phyloP scores from a whole-genome alignment of 768 basidiomycete genomes.

The Strobilomyces dryophilus region DNA sequence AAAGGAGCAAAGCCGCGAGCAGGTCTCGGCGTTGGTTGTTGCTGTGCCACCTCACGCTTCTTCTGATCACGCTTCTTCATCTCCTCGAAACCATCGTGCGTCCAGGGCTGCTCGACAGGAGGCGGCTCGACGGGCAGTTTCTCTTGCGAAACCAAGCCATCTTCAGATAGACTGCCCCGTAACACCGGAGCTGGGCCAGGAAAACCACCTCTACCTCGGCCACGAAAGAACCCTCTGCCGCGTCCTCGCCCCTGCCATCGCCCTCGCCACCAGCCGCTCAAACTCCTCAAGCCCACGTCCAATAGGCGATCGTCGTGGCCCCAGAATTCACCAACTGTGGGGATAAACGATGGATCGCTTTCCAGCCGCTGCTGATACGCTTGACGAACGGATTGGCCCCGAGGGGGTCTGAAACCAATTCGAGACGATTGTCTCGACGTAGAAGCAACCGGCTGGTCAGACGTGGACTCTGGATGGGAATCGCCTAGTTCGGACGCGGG shows the following conservation, averaged over 20 bases:
- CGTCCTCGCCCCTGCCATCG: slow-evolving; percentile 70
- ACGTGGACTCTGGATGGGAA: slow-evolving; percentile 16
- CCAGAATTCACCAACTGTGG: slow-evolving; percentile 91
- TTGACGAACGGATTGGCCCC: slow-evolving; percentile 69
- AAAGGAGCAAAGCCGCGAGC: slow-evolving; percentile 34
- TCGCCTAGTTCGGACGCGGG: slow-evolving; percentile 14
- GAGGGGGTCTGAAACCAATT: slow-evolving; percentile 31
- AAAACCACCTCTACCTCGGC: slow-evolving; percentile 54
- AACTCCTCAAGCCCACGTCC: slow-evolving; percentile 74
- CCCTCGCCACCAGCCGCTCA: slow-evolving; percentile 87
- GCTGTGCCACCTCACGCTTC: slow-evolving; percentile 32
- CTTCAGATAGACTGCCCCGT: slow-evolving; percentile 18
- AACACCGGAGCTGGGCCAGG: slow-evolving; percentile 16
- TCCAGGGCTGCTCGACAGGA: slow-evolving; percentile 71
- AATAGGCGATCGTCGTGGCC: slow-evolving; percentile 89
- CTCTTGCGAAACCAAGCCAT: slow-evolving; percentile 15
- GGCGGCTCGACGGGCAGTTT: slow-evolving; percentile 35
- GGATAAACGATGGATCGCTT: slow-evolving; percentile 83
- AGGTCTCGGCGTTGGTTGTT: slow-evolving; percentile 28
- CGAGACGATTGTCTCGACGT: slow-evolving; percentile 33
- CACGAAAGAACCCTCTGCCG: slow-evolving; percentile 53
- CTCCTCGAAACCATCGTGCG: slow-evolving; percentile 86
- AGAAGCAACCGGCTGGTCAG: slow-evolving; percentile 37
- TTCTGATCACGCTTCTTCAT: slow-evolving; percentile 73
- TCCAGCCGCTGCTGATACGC: slow-evolving; percentile 82